Percentiles rank a stretch among this genome's conserved stretches.
Evolutionary conservation across 768 basidiomycete genomes (phyloP).

Genomic region (Lentinula lateritia): DNA sequence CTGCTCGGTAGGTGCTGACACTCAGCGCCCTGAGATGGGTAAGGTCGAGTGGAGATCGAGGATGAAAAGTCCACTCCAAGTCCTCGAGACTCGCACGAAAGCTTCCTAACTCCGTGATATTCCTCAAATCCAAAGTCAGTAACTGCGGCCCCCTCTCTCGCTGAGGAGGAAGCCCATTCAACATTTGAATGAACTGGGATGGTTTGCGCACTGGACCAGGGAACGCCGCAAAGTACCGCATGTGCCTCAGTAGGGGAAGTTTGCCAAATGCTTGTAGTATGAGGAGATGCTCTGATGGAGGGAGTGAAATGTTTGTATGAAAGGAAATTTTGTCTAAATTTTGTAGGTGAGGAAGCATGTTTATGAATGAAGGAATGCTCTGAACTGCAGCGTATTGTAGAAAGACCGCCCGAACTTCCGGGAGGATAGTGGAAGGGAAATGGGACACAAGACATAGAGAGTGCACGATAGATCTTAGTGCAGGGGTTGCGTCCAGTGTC

Average conservation of each 20-base stretch:
- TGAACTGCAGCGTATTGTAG: neutral
- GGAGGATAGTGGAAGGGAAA: neutral
- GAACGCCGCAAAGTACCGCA: conserved; percentile 2
- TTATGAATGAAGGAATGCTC: neutral
- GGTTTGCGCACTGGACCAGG: neutral
- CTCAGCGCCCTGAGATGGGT: neutral
- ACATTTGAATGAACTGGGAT: neutral
- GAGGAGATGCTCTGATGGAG: neutral
- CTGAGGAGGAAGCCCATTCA: neutral
- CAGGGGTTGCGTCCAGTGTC: neutral
- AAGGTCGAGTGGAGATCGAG: conserved; percentile 1
- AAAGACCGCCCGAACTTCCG: neutral
- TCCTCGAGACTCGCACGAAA: conserved; percentile 1
- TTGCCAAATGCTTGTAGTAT: neutral
- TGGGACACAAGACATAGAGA: neutral
- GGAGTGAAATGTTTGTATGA: neutral
- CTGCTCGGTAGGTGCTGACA: conserved; percentile 1
- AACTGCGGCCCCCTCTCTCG: neutral
- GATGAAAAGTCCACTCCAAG: conserved; percentile 3
- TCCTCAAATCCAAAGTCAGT: conserved; percentile 1
- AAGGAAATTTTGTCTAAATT: neutral
- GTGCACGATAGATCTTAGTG: neutral
- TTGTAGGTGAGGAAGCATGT: neutral
- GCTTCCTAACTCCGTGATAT: neutral
- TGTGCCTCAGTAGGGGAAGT: neutral